A percentile compares a stretch with the other conserved stretches of the same genome.
Conservation (phyloP, 441 rosid genomes). For the Populus hybrid region DNA sequence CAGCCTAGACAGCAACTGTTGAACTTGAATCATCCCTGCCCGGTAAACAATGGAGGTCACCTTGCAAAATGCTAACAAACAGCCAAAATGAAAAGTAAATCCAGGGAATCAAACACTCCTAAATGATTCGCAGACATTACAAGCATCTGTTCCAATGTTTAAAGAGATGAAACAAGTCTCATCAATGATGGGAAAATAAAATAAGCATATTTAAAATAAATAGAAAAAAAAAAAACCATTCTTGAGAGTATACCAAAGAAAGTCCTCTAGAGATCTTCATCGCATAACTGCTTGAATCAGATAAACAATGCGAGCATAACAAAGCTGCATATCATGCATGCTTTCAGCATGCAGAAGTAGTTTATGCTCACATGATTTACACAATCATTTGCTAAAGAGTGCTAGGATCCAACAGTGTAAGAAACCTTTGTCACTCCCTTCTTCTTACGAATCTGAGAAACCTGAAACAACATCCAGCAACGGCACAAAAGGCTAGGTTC, state of each 20-base stretch:
- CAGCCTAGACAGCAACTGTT: background rate
- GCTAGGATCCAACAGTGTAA: constrained; percentile 44
- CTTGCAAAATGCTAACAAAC: background rate
- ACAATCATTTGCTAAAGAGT: background rate
- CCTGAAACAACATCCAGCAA: constrained; percentile 28
- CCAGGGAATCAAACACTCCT: background rate
- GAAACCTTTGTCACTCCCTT: constrained; percentile 70
- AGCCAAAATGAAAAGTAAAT: background rate
- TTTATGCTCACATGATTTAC: background rate
- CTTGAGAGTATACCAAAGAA: background rate
- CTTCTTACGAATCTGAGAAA: constrained; percentile 62
- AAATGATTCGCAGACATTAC: background rate
- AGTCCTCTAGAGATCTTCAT: background rate
- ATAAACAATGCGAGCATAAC: background rate
- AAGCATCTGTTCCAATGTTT: background rate
- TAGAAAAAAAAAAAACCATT: no score
- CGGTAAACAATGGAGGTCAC: background rate
- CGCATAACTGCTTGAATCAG: background rate
- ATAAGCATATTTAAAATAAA: no score
- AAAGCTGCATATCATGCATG: background rate
- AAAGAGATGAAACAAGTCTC: background rate
- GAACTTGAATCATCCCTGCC: background rate
- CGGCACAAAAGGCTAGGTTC: constrained; percentile 6
- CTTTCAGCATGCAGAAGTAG: background rate
- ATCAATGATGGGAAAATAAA: background rate